Conservation (phyloP, 2,329 filamentous ascomycete genomes). For the Talaromyces sp. region DNA sequence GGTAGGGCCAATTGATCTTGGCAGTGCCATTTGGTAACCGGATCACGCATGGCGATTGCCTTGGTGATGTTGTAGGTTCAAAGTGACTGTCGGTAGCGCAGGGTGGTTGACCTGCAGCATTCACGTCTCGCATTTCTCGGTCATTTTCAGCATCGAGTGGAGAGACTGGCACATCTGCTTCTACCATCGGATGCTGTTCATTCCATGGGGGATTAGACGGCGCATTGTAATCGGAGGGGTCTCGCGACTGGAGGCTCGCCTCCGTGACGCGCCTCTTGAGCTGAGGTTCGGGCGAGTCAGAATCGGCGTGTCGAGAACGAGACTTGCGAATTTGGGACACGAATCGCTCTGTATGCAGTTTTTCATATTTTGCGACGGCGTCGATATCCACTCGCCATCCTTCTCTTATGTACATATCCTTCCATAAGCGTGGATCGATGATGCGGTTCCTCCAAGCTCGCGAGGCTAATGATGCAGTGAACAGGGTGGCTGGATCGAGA, state of each 20-base stretch:
- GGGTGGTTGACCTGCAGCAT: conserved; percentile 27
- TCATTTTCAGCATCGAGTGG: conserved; percentile 38
- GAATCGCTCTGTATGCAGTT: conserved; percentile 41
- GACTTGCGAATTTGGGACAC: conserved; percentile 45
- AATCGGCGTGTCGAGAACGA: conserved; percentile 46
- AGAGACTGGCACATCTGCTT: conserved; percentile 37
- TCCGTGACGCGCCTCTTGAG: conserved; percentile 53
- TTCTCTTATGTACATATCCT: conserved; percentile 74
- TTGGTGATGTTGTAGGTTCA: not conserved
- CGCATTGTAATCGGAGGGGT: conserved; percentile 17
- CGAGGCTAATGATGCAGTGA: conserved; percentile 75
- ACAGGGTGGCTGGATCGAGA: conserved; percentile 74
- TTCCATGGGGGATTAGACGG: conserved; percentile 34
- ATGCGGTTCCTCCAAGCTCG: conserved; percentile 78
- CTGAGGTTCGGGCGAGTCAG: conserved; percentile 49
- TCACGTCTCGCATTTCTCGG: conserved; percentile 43
- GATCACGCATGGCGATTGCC: conserved; percentile 31
- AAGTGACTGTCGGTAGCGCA: conserved; percentile 18
- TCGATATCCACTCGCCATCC: conserved; percentile 73
- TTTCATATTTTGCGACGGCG: conserved; percentile 67
- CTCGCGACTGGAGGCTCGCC: conserved; percentile 43
- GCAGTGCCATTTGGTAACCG: conserved; percentile 33
- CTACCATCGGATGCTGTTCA: conserved; percentile 48
- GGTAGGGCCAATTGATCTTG: conserved; percentile 84
- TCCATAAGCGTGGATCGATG: conserved; percentile 81